Percentiles rank a stretch among this genome's conserved stretches.
phyloP scores from a whole-genome alignment of 106 monocot species.

The Dendrobium officinale region DNA sequence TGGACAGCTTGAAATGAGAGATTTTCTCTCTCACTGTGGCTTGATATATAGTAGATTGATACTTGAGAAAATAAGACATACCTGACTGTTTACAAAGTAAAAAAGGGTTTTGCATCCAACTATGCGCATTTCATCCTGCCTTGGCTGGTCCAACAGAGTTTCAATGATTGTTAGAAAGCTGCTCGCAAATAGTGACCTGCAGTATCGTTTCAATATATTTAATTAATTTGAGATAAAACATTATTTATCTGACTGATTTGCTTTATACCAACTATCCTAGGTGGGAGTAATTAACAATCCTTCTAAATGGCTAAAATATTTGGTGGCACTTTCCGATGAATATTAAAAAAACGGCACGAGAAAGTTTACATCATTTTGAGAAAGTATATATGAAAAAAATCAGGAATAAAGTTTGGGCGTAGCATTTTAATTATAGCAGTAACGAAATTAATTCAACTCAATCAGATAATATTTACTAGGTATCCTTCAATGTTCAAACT shows the following conservation, averaged over 20 bases:
- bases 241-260: background rate
- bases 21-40: background rate
- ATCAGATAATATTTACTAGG: background rate
- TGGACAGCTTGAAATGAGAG: background rate
- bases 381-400: background rate
- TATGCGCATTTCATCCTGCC: conserved; percentile 66
- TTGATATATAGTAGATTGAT: background rate
- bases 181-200: conserved; percentile 89
- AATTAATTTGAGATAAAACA: background rate
- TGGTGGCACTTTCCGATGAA: background rate
- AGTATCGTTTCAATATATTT: conserved; percentile 6
- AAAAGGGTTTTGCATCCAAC: conserved; percentile 84
- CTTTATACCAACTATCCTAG: background rate
- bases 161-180: conserved; percentile 70
- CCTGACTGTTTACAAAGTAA: conserved; percentile 83
- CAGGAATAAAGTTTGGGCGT: background rate
- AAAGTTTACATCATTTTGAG: background rate
- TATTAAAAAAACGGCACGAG: background rate
- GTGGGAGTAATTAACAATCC: background rate
- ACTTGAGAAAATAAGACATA: conserved; percentile 9
- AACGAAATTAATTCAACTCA: background rate
- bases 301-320: background rate
- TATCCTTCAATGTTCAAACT: background rate
- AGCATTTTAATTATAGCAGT: background rate
- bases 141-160: conserved; percentile 79